Base-by-base conservation (phyloP, 106 monocot species). In the Agapanthus africanus region DNA sequence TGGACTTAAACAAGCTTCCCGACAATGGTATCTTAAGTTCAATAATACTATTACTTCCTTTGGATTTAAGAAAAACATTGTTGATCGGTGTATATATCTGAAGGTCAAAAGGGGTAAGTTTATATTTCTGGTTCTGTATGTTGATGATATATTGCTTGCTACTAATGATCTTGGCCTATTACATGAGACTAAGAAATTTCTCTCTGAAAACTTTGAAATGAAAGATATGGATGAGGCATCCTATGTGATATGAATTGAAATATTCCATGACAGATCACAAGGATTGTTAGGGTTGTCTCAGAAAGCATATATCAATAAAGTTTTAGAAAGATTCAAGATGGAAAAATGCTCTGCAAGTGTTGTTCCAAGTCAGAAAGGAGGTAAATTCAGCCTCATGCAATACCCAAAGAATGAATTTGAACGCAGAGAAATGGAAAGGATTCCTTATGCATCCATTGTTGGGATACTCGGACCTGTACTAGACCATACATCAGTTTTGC, bases 1-100 rank as follows among this genome's bases (percentile, higher is more conserved):
- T 42, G 14, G 42, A 42, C 42, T 42, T 14, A 42, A 42, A 42
- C 42, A 42, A 42, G 14, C 42, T 14, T 42, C 7, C 42, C 42
- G 42, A 42, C 7, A 42, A 42, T 42, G 42, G 42, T 42, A 42
- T 14, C 42, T 63, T 26, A 72, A 42, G 32, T 72, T 72, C 27
- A 42, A 61, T 35, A 22, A 47, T 11, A 15, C 36, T n/a, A 35
- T 56, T 39, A 21, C 38, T 21, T 7, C 32, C 3, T 65, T 65
- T 39, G 64, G 64, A 28, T 65, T 65, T 37, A 30, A 37, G 22
- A 16, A 65, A 65, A 65, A 38, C 37, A 65, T 15, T 34, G 35
- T 65, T 37, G 64, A 65, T 65, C 35, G 31, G 38, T 65, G 64
- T 19, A 65, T 65, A 37, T 65, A 65, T 65, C 16, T 14, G 4